Evolutionary conservation across 495 filamentous ascomycete species (phyloP), one percentile per base, ranked within the genome.

Genomic region (Xylaria longipes): DNA sequence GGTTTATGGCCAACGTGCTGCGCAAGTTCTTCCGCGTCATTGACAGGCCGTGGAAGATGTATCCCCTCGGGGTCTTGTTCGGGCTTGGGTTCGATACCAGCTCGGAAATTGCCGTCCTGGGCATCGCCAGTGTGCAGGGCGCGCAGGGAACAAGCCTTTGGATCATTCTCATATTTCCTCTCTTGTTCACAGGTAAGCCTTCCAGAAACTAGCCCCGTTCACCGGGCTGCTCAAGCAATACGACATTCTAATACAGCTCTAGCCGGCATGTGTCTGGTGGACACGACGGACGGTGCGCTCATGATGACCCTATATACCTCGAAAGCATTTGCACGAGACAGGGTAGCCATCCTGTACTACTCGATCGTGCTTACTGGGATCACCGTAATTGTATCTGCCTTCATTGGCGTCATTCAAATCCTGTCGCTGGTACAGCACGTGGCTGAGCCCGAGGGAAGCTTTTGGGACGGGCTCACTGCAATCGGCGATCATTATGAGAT

Each of bases 1-100:
- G 95, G 1, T 88, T 93, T 57, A 80, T 98, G 58, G 91, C 91
- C 65, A 82, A 81, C 4, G 73, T 97, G 12, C 89, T 97, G 61
- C 89, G 91, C 72, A 89, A 85, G 65, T 82, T 95, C 80, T 97
- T 98, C 82, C 90, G 88, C 70, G 78, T 97, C 27, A 91, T 99
- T 77, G 93, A 99, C 78, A 82, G 91, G 77, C 93, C 94, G 1
- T 99, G 96, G 96, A 99, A 99, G 81, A 99, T 98, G 95, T 91
- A 97, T 78, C 94, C 94, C 6, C 82, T 98, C 5, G 95, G 95
- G 5, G 84, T 97, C 4, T 78, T 98, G 27, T 99, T 99, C 80
- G 96, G 96, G 20, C 84, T 98, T 12, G 96, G 96, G 1, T 99
- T 99, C 79, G 96, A 99, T 80, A 98, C 96, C 0, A 97, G 93